Evolutionary conservation across 495 filamentous ascomycete genomes (phyloP).

Genomic region (Penicillium angulare): DNA sequence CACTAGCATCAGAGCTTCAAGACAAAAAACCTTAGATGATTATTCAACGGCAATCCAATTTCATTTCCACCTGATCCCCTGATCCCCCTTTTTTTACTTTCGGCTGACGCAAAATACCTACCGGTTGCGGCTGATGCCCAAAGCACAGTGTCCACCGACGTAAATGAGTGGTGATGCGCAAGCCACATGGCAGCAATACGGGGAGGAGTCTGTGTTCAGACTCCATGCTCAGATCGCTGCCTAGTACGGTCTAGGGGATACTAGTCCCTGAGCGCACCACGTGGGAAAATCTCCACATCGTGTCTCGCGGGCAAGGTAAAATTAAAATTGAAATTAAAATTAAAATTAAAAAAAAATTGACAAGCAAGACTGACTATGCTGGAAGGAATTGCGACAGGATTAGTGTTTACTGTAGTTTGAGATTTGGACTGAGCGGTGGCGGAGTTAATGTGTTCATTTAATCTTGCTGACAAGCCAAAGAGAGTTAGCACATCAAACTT

Average conservation of each 20-base stretch:
- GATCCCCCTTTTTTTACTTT: too few relatives aligned
- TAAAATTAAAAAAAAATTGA: not conserved
- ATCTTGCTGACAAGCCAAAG: not conserved
- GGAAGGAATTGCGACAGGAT: too few relatives aligned
- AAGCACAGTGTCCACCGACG: constrained; percentile 5
- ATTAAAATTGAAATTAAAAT: not conserved
- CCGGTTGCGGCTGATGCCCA: not conserved
- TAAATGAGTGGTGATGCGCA: not conserved
- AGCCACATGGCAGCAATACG: constrained; percentile 8
- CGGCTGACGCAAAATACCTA: not conserved
- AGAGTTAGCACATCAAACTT: too few relatives aligned
- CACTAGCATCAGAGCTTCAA: too few relatives aligned
- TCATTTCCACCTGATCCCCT: too few relatives aligned
- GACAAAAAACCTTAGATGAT: too few relatives aligned
- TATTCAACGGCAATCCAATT: too few relatives aligned
- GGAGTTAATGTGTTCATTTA: not conserved
- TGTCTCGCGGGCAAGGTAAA: not conserved
- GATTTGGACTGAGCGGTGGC: not conserved
- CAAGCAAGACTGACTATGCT: not conserved
- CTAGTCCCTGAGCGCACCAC: constrained; percentile 8
- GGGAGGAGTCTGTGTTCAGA: not conserved
- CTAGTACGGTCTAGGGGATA: constrained; percentile 5
- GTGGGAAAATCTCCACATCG: constrained; percentile 12
- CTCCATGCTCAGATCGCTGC: constrained; percentile 11
- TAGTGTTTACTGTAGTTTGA: not conserved